Evolutionary conservation across 257 asterid genomes (phyloP).

Genomic region (Solanum boliviense): DNA sequence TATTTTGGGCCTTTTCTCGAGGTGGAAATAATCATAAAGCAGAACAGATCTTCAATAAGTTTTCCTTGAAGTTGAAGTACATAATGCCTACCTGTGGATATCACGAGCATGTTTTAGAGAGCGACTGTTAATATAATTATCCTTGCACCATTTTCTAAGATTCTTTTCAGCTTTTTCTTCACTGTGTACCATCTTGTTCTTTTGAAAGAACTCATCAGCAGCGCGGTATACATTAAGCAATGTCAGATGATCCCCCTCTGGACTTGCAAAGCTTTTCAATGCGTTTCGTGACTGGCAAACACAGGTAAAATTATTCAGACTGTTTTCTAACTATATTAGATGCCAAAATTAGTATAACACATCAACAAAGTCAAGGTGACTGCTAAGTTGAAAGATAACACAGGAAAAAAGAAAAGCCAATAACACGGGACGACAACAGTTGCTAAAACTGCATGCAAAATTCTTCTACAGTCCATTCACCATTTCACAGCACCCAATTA

Average conservation of each 20-base stretch:
- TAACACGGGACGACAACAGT: not conserved
- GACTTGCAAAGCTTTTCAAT: slow-evolving; percentile 63
- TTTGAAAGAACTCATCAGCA: slow-evolving; percentile 65
- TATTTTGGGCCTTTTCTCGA: not conserved
- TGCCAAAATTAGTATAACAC: not conserved
- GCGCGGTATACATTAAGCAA: slow-evolving; percentile 68
- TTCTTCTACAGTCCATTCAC: not conserved
- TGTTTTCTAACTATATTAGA: slow-evolving; percentile 3
- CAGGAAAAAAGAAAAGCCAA: not conserved
- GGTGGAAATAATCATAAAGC: not conserved
- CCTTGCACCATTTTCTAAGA: slow-evolving; percentile 92
- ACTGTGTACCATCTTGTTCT: slow-evolving; percentile 33
- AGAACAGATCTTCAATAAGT: not conserved
- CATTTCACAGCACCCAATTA: not conserved
- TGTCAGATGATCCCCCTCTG: slow-evolving; percentile 93
- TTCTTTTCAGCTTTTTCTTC: slow-evolving; percentile 68
- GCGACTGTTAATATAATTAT: slow-evolving; percentile 78
- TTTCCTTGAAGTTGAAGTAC: not conserved
- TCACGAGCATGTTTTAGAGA: slow-evolving; percentile 89
- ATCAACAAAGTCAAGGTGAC: not conserved
- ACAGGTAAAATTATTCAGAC: slow-evolving; percentile 3
- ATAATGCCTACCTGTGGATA: slow-evolving; percentile 60
- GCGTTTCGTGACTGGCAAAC: slow-evolving; percentile 63
- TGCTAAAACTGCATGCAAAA: not conserved
- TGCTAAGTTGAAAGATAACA: not conserved